Evolutionary conservation across 768 basidiomycete species (phyloP).

Genomic region (Lactarius hatsudake): DNA sequence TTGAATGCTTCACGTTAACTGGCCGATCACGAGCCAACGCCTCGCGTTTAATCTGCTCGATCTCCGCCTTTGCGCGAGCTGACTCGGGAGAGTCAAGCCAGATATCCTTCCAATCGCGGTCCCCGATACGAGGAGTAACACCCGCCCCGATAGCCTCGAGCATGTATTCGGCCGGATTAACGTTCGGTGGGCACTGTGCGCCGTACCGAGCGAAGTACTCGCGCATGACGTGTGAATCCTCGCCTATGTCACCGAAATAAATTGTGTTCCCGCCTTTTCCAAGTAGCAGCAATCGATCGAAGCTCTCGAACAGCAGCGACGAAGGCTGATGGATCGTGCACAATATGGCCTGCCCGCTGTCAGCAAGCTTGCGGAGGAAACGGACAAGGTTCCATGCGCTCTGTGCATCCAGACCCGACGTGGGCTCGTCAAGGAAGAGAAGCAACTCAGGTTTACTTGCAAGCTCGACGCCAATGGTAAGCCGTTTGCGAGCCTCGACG

Average conservation of each 20-base stretch:
- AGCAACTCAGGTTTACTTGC: constrained; percentile 83
- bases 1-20: constrained; percentile 1
- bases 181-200: constrained; percentile 69
- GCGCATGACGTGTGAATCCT: constrained; percentile 65
- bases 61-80: constrained; percentile 36
- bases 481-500: constrained; percentile 76
- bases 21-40: constrained; percentile 7
- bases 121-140: constrained; percentile 65
- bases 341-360: constrained; percentile 84
- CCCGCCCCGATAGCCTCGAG: constrained; percentile 87
- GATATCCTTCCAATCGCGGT: constrained; percentile 83
- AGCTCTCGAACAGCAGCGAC: constrained; percentile 81
- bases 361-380: constrained; percentile 80
- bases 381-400: constrained; percentile 84
- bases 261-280: constrained; percentile 86
- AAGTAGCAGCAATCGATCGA: constrained; percentile 69
- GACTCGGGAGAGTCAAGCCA: constrained; percentile 76
- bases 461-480: constrained; percentile 90
- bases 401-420: constrained; percentile 59
- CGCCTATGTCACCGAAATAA: constrained; percentile 88
- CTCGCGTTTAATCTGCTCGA: constrained; percentile 41
- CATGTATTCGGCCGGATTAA: constrained; percentile 79
- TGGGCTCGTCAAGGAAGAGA: constrained; percentile 59
- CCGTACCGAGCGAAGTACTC: constrained; percentile 78
- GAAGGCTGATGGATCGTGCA: constrained; percentile 92